These are phyloP conservation scores for Trichoderma sp. DNA, from an alignment of 2,329 filamentous ascomycete genomes.

Conservation along the genomic window DNA sequence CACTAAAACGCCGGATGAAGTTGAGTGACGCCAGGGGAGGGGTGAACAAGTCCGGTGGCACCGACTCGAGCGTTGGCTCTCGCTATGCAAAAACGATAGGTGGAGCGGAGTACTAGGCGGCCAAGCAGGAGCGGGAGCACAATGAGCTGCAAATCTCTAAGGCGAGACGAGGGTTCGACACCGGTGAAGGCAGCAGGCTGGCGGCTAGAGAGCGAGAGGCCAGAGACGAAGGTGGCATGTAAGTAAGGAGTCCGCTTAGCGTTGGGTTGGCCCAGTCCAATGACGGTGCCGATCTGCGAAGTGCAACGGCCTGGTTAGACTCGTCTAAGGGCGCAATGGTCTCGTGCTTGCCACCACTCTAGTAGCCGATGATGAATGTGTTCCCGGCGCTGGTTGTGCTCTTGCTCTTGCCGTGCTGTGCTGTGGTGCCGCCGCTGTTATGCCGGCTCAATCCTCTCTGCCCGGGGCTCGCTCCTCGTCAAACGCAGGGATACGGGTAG, in stretches of 20 bases:
- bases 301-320: conserved; percentile 16
- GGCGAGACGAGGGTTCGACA: conserved; percentile 28
- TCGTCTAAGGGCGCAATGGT: conserved; percentile 19
- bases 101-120: conserved; percentile 34
- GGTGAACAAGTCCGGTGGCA: conserved; percentile 44
- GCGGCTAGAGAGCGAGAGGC: conserved; percentile 32
- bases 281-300: conserved; percentile 24
- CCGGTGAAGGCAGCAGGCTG: conserved; percentile 14
- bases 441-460: conserved; percentile 14
- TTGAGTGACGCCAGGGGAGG: conserved; percentile 40
- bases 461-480: conserved; percentile 17
- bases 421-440: conserved; percentile 11
- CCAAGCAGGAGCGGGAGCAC: conserved; percentile 31
- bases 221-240: conserved; percentile 36
- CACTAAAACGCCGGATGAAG: conserved; percentile 37
- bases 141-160: conserved; percentile 33
- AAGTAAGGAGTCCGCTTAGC: conserved; percentile 35
- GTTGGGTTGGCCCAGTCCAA: conserved; percentile 27
- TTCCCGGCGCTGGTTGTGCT: conserved; percentile 20
- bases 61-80: conserved; percentile 39
- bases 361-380: conserved; percentile 19
- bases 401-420: background rate
- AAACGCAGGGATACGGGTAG: conserved; percentile 34
- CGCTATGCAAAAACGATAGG: conserved; percentile 36
- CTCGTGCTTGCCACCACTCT: conserved; percentile 23